Conservation (phyloP, 78 protist species). For the slime mould (Dictyostelium discoideum) region DNA sequence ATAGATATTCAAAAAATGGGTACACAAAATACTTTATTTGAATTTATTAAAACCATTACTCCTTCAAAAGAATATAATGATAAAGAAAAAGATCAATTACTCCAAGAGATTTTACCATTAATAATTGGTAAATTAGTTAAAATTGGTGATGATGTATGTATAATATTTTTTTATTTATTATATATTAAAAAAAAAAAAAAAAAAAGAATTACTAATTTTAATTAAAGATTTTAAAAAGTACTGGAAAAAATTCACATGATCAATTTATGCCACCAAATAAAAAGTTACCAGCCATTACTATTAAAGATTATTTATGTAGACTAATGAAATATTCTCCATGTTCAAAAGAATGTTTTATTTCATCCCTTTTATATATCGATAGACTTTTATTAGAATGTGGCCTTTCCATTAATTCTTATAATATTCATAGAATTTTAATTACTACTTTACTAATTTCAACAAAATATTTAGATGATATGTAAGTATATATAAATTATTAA, state of each 20-base stretch:
- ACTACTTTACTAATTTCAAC: constrained; percentile 70
- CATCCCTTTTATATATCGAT: constrained; percentile 54
- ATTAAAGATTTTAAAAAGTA: background rate
- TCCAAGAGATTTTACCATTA: constrained; percentile 30
- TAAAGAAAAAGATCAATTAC: constrained; percentile 27
- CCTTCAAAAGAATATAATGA: constrained; percentile 17
- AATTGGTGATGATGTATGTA: constrained; percentile 66
- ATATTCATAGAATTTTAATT: constrained; percentile 60
- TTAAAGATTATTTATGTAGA: constrained; percentile 53
- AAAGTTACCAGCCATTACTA: constrained; percentile 56
- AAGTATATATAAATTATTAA: too few species aligned
- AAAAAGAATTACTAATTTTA: background rate
- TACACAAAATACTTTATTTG: background rate
- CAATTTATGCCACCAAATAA: constrained; percentile 75
- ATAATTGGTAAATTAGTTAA: constrained; percentile 16
- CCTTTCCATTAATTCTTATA: constrained; percentile 23
- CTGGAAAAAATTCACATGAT: constrained; percentile 17
- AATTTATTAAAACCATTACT: background rate
- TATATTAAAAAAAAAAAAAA: background rate
- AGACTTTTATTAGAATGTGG: constrained; percentile 40
- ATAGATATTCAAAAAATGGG: background rate
- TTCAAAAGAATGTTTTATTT: constrained; percentile 62
- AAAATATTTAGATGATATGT: constrained; percentile 71
- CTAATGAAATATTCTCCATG: constrained; percentile 77
- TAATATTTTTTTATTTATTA: background rate